Conservation (phyloP, 495 filamentous ascomycete species). For the Amphirosellinia nigrospora region DNA sequence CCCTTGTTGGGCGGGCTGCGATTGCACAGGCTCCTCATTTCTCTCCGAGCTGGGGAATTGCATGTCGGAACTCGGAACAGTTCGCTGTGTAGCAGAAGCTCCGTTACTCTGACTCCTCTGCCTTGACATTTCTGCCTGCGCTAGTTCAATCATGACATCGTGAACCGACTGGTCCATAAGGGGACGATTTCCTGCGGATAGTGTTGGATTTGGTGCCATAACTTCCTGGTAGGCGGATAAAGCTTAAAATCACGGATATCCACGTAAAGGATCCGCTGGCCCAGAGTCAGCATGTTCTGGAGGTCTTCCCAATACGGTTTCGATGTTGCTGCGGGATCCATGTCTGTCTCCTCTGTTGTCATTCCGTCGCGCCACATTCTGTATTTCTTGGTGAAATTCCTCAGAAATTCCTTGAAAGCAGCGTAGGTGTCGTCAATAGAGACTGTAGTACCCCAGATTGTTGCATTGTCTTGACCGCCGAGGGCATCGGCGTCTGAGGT, state of each 20-base stretch:
- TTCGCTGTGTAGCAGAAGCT: constrained; percentile 46
- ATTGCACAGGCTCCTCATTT: constrained; percentile 52
- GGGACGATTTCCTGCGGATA: constrained; percentile 97
- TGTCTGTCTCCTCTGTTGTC: constrained; percentile 73
- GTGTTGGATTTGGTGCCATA: constrained; percentile 92
- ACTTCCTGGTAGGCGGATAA: constrained; percentile 88
- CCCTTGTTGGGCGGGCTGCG: constrained; percentile 40
- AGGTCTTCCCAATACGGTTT: constrained; percentile 86
- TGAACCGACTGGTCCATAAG: constrained; percentile 95
- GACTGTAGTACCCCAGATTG: constrained; percentile 98
- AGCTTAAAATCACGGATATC: constrained; percentile 89
- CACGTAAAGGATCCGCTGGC: constrained; percentile 81
- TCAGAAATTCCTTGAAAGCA: constrained; percentile 87
- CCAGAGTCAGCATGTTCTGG: constrained; percentile 87
- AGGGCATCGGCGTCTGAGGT: constrained; percentile 92
- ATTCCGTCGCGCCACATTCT: constrained; percentile 87
- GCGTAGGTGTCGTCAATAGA: constrained; percentile 87
- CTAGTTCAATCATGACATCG: constrained; percentile 90
- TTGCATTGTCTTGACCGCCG: constrained; percentile 75
- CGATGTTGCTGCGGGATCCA: constrained; percentile 64
- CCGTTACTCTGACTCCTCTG: constrained; percentile 64
- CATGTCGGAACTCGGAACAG: constrained; percentile 69
- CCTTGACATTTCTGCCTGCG: constrained; percentile 78
- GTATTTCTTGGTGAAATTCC: constrained; percentile 89
- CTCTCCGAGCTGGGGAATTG: constrained; percentile 77